Evolutionary conservation across 257 asterid genomes (phyloP), one percentile per base, ranked within the genome.

Genomic region (Nicotiana paniculata): DNA sequence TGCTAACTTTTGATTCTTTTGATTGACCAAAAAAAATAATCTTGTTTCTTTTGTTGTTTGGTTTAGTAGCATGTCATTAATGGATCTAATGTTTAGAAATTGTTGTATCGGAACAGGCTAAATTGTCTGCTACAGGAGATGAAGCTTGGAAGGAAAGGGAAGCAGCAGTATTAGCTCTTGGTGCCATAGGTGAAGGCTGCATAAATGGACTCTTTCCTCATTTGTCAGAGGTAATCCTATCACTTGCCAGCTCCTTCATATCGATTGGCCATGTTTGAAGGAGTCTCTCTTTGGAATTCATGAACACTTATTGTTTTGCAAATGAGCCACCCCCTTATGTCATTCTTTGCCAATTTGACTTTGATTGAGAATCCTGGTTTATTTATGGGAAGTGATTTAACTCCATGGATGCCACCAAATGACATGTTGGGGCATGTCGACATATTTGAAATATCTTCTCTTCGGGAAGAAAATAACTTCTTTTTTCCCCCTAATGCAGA

Each of bases 111-210:
- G 81, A 84, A 86, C 95, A 94, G 99, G 86, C 92, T 69, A 94
- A 94, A 85, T 88, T 96, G 83, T 86, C 97, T 16, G 83, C 90
- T 48, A 57, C 91, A 9, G 92, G 93, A 79, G 98, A 94, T 90
- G 95, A 86, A 77, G 90, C 95, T 63, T 96, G 99, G 99, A 96
- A 93, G 92, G 98, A 95, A 85, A 90, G 99, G 87, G 99, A 96
- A 88, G 99, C 98, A 81, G 98, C 99, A 17, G 98, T 96, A 80
- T 86, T 96, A 83, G 97, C 97, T 9, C 95, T 96, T 69, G 99
- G 99, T 83, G 99, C 99, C 58, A 85, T 96, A 81, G 98, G 97
- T 16, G 98, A 96, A 91, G 99, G 99, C 67, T 96, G 99, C 93
- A 91, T 94, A 79, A 88, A 88, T 90, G 99, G 99, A 53, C 98